phyloP scores from a whole-genome alignment of 805 yeast species.

The Metschnikowia sp. region DNA sequence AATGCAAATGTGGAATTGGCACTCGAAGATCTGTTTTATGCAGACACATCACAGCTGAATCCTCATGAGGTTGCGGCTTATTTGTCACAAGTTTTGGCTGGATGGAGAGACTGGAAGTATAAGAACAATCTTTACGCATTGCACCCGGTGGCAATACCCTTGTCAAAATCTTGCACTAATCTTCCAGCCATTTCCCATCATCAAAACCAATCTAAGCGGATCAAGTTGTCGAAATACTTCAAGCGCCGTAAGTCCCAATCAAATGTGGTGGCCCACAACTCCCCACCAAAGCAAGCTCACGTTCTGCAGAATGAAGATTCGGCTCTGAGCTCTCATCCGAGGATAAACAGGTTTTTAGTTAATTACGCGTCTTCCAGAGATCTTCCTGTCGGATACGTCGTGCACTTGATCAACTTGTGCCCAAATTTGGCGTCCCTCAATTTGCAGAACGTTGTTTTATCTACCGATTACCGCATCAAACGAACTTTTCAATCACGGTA shows the following conservation, averaged over 20 bases:
- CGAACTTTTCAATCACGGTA: constrained; percentile 34
- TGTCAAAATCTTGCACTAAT: constrained; percentile 15
- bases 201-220: constrained; percentile 3
- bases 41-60: background rate
- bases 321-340: constrained; percentile 41
- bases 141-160: constrained; percentile 19
- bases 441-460: constrained; percentile 59
- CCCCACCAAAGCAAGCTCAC: background rate
- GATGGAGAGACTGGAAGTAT: constrained; percentile 92
- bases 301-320: too few species aligned
- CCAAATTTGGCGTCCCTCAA: constrained; percentile 55
- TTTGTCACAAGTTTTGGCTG: constrained; percentile 48
- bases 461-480: constrained; percentile 60
- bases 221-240: constrained; percentile 17
- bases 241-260: constrained; percentile 13
- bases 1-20: constrained; percentile 20
- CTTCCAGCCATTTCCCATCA: background rate
- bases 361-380: constrained; percentile 70
- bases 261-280: constrained; percentile 12
- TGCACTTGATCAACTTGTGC: constrained; percentile 69
- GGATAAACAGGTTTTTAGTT: constrained; percentile 54
- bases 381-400: constrained; percentile 70
- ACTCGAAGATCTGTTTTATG: constrained; percentile 7
- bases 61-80: background rate
- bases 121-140: constrained; percentile 58